A percentile compares a stretch with the other conserved stretches of the same genome.
Evolutionary conservation across 148 eudicot species (phyloP).

Genomic region (Camellia sinensis): DNA sequence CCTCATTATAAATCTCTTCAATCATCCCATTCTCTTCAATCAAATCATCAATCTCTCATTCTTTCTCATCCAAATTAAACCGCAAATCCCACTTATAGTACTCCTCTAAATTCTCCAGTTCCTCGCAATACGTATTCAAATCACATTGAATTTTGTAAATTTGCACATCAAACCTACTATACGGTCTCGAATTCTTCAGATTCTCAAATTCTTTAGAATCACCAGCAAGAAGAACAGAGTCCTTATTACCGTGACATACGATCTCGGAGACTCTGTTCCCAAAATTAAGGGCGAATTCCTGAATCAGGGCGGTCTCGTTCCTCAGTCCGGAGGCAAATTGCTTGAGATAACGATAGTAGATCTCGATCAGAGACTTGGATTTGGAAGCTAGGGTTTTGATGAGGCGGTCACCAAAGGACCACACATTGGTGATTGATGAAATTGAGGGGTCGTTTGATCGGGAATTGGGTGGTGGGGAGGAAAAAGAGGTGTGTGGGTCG

Average conservation of each 20-base stretch:
- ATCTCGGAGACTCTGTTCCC: conserved; percentile 58
- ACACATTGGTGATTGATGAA: conserved; percentile 23
- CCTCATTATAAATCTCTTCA: conserved; percentile 44
- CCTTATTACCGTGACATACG: conserved; percentile 48
- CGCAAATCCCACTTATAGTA: conserved; percentile 56
- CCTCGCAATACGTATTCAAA: conserved; percentile 55
- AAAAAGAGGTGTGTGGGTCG: conserved; percentile 19
- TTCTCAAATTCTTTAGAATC: too few relatives aligned
- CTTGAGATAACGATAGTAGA: conserved; percentile 67
- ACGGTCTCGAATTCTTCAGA: conserved; percentile 36
- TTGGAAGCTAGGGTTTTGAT: conserved; percentile 53
- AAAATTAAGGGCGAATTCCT: conserved; percentile 48
- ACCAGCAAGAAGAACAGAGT: conserved; percentile 28
- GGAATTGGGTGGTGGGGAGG: conserved; percentile 16
- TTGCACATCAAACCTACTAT: conserved; percentile 61
- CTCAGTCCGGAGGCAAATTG: conserved; percentile 68
- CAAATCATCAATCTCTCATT: conserved; percentile 49
- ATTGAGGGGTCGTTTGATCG: too few relatives aligned
- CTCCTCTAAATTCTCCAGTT: conserved; percentile 48
- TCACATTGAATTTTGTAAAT: conserved; percentile 56
- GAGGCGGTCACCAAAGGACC: conserved; percentile 63
- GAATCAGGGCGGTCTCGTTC: conserved; percentile 49
- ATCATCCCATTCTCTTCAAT: conserved; percentile 42
- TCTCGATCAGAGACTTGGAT: conserved; percentile 66
- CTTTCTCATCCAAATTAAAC: conserved; percentile 50